Evolutionary conservation across 768 basidiomycete genomes (phyloP).

Genomic region (Psilocybe subaeruginosa): DNA sequence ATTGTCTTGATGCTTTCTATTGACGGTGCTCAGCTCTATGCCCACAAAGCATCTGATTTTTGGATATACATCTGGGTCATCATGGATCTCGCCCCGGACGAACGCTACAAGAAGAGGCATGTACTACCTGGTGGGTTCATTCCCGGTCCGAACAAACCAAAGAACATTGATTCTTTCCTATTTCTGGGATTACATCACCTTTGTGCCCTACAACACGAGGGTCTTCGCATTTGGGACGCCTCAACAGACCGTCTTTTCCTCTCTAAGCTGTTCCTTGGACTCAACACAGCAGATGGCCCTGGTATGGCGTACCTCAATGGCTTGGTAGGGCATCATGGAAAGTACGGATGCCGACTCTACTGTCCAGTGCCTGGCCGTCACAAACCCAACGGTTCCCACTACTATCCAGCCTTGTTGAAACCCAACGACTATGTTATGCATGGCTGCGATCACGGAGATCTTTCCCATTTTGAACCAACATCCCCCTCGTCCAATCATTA

Average conservation of each 20-base stretch:
- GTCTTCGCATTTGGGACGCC: constrained; percentile 29
- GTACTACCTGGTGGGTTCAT: constrained; percentile 24
- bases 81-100: constrained; percentile 28
- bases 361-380: constrained; percentile 32
- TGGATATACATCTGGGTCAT: constrained; percentile 46
- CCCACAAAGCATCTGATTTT: constrained; percentile 37
- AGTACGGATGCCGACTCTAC: constrained; percentile 33
- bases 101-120: constrained; percentile 28
- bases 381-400: constrained; percentile 29
- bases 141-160: constrained; percentile 36
- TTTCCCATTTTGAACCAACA: constrained; percentile 2
- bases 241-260: neutral
- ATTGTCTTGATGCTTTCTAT: constrained; percentile 24
- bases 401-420: constrained; percentile 33
- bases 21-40: constrained; percentile 31
- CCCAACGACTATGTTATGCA: constrained; percentile 23
- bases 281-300: constrained; percentile 29
- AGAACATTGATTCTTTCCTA: constrained; percentile 34
- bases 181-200: constrained; percentile 37
- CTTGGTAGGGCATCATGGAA: constrained; percentile 28
- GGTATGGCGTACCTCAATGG: constrained; percentile 31
- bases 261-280: constrained; percentile 7
- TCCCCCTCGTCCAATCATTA: constrained; percentile 1
- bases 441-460: constrained; percentile 15
- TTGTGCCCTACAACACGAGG: constrained; percentile 31